Evolutionary conservation across 1,284 basidiomycete genomes (phyloP).

Genomic region (Pseudozyma sp.): DNA sequence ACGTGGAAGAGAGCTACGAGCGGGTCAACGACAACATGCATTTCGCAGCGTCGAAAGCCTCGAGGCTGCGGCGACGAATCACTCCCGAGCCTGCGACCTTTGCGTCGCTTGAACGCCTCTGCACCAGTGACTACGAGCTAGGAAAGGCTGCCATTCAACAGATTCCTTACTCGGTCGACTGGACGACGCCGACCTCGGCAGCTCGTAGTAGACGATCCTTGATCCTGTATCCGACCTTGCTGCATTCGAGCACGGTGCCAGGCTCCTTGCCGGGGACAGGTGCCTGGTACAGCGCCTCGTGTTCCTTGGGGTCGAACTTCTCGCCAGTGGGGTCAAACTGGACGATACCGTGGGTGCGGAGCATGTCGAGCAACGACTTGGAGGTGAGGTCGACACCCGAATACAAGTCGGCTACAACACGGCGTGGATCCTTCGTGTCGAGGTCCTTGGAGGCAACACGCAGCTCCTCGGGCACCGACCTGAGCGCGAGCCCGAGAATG

Average conservation of each 20-base stretch:
- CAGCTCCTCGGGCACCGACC: conserved; percentile 76
- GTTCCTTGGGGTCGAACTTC: conserved; percentile 90
- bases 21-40: no score
- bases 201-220: conserved; percentile 81
- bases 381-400: conserved; percentile 92
- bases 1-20: no score
- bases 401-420: conserved; percentile 70
- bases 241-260: conserved; percentile 89
- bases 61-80: no score
- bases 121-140: no score
- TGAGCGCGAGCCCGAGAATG: conserved; percentile 86
- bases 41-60: no score
- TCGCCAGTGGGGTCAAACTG: conserved; percentile 92
- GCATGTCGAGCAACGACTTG: conserved; percentile 86
- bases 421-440: conserved; percentile 63
- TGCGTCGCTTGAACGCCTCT: not conserved
- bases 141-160: not conserved
- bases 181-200: conserved; percentile 94
- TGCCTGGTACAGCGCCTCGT: conserved; percentile 94
- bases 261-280: conserved; percentile 87
- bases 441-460: conserved; percentile 65
- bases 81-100: no score
- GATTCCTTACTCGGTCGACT: conserved; percentile 40
- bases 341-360: conserved; percentile 90
- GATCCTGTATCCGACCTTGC: conserved; percentile 80